phyloP scores from a whole-genome alignment of 306 rosid species.

The Luffa acutangula region DNA sequence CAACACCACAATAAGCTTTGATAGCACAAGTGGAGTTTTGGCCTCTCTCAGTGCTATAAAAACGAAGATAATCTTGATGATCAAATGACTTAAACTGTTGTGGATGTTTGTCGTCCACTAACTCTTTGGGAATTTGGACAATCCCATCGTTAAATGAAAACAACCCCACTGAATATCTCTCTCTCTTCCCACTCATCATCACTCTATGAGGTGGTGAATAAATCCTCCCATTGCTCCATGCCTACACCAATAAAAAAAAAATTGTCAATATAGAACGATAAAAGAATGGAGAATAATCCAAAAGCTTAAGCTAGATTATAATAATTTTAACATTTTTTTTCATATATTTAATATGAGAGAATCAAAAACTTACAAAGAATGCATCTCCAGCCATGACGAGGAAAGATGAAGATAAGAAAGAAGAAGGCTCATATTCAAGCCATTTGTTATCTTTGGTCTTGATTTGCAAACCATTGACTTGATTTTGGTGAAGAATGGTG shows the following conservation, averaged over 20 bases:
- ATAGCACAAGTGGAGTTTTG: not conserved
- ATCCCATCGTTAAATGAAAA: constrained; percentile 11
- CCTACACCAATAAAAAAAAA: not conserved
- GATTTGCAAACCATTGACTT: constrained; percentile 17
- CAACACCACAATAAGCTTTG: constrained; percentile 29
- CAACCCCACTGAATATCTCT: constrained; percentile 10
- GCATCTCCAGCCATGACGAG: constrained; percentile 21
- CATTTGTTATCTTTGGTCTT: constrained; percentile 13
- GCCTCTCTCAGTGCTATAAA: not conserved
- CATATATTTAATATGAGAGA: too few species aligned
- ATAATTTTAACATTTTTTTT: too few species aligned
- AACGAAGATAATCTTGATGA: constrained; percentile 6
- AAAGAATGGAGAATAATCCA: too few species aligned
- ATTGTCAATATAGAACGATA: too few species aligned
- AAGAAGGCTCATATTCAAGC: constrained; percentile 7
- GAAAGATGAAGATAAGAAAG: constrained; percentile 7
- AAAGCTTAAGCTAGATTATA: too few species aligned
- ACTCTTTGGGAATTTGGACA: constrained; percentile 10
- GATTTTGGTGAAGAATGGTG: constrained; percentile 16
- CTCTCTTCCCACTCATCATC: constrained; percentile 4
- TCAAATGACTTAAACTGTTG: constrained; percentile 8
- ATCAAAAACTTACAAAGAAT: not conserved
- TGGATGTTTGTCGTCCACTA: constrained; percentile 15
- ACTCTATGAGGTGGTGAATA: constrained; percentile 12
- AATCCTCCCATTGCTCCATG: constrained; percentile 22